Evolutionary conservation across 139 green algal genomes (phyloP).

Genomic region (Nannochloris sp.): DNA sequence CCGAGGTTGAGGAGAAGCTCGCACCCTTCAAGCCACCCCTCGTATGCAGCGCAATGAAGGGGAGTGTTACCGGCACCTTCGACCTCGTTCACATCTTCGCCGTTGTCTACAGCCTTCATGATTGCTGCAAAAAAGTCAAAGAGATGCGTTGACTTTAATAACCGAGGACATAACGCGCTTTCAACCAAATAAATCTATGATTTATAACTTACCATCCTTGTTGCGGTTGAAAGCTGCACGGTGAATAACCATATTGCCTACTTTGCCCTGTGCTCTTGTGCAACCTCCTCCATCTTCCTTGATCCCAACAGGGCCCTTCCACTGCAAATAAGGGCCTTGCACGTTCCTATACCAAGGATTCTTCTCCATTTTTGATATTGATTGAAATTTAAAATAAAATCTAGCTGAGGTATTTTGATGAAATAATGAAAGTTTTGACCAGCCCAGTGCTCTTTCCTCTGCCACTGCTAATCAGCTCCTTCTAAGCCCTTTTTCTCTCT

Average conservation of each 20-base stretch:
- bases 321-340: constrained; percentile 56
- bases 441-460: no score
- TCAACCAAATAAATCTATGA: not conserved
- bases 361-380: constrained; percentile 48
- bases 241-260: constrained; percentile 79
- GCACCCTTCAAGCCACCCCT: constrained; percentile 78
- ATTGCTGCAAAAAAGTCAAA: constrained; percentile 38
- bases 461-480: no score
- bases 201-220: constrained; percentile 36
- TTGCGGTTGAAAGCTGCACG: constrained; percentile 65
- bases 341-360: constrained; percentile 79
- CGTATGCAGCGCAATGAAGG: constrained; percentile 71
- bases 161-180: not conserved
- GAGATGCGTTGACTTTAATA: not conserved
- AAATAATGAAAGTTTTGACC: no score
- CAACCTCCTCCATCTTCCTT: constrained; percentile 84
- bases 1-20: constrained; percentile 76
- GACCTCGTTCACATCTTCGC: constrained; percentile 85
- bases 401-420: no score
- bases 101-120: constrained; percentile 41
- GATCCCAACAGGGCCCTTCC: constrained; percentile 65
- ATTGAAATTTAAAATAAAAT: no score
- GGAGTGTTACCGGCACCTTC: constrained; percentile 87
- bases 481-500: no score
- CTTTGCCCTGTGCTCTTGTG: constrained; percentile 60